phyloP scores from a whole-genome alignment of 2,329 filamentous ascomycete genomes.

The Cladophialophora carrionii region DNA sequence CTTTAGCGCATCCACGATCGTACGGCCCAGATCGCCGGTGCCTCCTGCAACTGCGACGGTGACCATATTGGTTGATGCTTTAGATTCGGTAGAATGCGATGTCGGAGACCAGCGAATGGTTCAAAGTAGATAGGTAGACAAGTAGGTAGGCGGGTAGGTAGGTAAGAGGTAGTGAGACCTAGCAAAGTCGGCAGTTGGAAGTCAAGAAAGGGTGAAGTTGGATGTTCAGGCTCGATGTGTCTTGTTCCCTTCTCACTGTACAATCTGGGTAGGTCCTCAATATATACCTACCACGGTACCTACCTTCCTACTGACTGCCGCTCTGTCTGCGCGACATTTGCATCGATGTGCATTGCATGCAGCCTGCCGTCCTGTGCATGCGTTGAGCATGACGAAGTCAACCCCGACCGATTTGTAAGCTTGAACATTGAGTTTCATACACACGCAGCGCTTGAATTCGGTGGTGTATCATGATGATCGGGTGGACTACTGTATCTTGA shows the following conservation, averaged over 20 bases:
- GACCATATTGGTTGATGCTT: slow-evolving; percentile 41
- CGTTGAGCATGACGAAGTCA: neutral
- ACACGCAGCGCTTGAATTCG: neutral
- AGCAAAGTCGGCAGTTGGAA: neutral
- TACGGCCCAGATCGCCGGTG: slow-evolving; percentile 52
- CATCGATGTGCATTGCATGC: neutral
- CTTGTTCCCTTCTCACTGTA: neutral
- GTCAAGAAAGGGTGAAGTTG: neutral
- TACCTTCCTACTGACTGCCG: no score
- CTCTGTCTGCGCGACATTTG: neutral
- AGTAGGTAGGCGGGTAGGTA: neutral
- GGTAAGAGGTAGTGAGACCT: neutral
- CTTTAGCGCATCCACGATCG: slow-evolving; percentile 52
- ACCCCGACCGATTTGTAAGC: neutral
- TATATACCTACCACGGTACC: no score
- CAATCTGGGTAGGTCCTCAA: neutral
- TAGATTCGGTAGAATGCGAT: neutral
- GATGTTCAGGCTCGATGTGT: neutral
- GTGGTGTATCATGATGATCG: neutral
- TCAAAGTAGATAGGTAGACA: neutral
- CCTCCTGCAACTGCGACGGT: slow-evolving; percentile 55
- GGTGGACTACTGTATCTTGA: neutral
- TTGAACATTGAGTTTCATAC: neutral
- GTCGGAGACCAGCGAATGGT: neutral
- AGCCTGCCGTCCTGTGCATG: neutral